Percentiles rank a stretch among this genome's conserved stretches.
phyloP scores from a whole-genome alignment of 169 alveolate species.

The Plasmodium inui region DNA sequence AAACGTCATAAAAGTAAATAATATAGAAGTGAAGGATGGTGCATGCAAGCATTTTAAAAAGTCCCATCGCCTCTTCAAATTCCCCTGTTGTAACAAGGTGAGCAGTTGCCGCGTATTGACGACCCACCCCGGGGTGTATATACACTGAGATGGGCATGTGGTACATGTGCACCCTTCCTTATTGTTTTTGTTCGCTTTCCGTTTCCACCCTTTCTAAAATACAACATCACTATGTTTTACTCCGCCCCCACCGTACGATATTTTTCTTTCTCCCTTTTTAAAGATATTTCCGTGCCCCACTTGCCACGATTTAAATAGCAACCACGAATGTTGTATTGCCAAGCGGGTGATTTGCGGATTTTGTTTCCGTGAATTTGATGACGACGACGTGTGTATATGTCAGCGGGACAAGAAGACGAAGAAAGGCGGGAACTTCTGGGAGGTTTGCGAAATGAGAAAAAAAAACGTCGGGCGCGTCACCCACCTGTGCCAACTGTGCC shows the following conservation, averaged over 20 bases:
- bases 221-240: neutral
- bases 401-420: conserved; percentile 74
- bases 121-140: neutral
- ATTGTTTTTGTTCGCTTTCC: neutral
- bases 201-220: neutral
- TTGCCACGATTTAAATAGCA: conserved; percentile 81
- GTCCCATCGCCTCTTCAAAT: conserved; percentile 78
- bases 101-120: neutral
- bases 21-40: conserved; percentile 76
- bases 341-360: conserved; percentile 80
- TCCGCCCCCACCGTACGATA: neutral
- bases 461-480: neutral
- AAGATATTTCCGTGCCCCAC: conserved; percentile 79
- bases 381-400: conserved; percentile 73
- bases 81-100: conserved; percentile 82
- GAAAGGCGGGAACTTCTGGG: conserved; percentile 76
- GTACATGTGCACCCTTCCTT: neutral
- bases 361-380: conserved; percentile 78
- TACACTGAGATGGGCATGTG: neutral
- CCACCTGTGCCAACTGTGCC: neutral
- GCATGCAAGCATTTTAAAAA: conserved; percentile 81
- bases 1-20: conserved; percentile 65
- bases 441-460: conserved; percentile 54
- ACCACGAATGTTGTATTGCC: conserved; percentile 77
- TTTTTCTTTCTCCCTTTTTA: neutral